These are phyloP conservation scores for Trichoderma polysporum DNA, from an alignment of 2,329 filamentous ascomycete genomes.

Conservation along the genomic window DNA sequence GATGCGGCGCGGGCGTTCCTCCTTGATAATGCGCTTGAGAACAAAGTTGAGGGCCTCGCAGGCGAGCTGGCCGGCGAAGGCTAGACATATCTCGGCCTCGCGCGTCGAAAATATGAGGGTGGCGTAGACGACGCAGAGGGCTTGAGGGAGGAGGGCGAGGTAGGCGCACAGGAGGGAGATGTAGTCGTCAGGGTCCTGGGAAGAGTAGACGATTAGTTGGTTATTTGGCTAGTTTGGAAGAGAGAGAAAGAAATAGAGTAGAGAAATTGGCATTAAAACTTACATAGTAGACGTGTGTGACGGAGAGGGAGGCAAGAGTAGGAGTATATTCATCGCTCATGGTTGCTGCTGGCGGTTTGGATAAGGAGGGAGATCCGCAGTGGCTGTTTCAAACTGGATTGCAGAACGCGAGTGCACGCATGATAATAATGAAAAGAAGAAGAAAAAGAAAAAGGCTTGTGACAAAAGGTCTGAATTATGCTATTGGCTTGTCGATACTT, in stretches of 20 bases:
- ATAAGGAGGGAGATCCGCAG: neutral
- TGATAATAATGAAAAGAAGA: neutral
- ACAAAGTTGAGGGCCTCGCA: conserved; percentile 90
- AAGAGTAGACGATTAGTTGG: neutral
- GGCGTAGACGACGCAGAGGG: conserved; percentile 83
- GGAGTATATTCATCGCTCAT: conserved; percentile 31
- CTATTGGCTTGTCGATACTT: neutral
- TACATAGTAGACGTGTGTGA: conserved; percentile 97
- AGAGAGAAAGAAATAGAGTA: neutral
- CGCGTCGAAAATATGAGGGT: conserved; percentile 89
- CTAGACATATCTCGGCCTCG: conserved; percentile 83
- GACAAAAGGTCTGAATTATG: neutral
- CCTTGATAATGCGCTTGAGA: conserved; percentile 87
- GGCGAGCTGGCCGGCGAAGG: conserved; percentile 87
- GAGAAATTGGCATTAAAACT: conserved; percentile 32
- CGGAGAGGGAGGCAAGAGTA: conserved; percentile 83
- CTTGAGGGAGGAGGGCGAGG: conserved; percentile 91
- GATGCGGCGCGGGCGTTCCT: conserved; percentile 80
- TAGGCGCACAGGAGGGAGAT: conserved; percentile 88
- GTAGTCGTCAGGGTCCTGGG: conserved; percentile 80
- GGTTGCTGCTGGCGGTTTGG: neutral
- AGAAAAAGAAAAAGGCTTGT: neutral
- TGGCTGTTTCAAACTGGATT: neutral
- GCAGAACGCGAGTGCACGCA: neutral
- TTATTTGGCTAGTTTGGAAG: neutral